Base-by-base conservation (phyloP, 768 basidiomycete genomes). In the Zangia roseola region DNA sequence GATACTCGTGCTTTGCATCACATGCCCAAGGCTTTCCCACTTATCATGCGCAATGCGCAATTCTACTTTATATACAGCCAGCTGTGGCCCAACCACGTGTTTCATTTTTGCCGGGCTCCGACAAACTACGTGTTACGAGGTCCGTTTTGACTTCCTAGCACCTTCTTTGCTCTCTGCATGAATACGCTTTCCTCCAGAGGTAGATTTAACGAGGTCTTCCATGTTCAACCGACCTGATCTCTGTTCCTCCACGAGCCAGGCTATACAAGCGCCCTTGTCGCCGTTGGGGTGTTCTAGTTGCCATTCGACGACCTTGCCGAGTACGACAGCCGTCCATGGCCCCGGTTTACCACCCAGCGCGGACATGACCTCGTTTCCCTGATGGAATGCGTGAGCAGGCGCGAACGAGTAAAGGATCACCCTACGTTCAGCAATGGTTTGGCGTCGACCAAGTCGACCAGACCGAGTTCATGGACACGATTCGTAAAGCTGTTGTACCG, bases 371-470 rank as follows among this genome's bases (percentile, higher is more conserved):
- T 87, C 82, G 24, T 74, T 79, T 1, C 94, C 94, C 94, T 97
- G 14, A 56, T 28, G 54, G 45, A 41, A 34, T 9, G 17, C 16
- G 43, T 46, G 55, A 55, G 45, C 9, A 24, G 33, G 8, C 13
- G 34, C 5, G 14, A 21, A 19, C 49, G 16, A 35, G 40, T 17
- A 10, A 26, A 43, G 34, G 12, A 17, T 20, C 3, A 9, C 69
- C 91, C 64, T 58, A 95, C 95, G 57, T 92, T 83, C 4, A 98
- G 74, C 10, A 94, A 60, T 3, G 90, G 82, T 52, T 79, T 86
- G 14, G 80, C 78, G 38, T 94, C 86, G 20, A 87, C 81, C 2
- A 73, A 74, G 4, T 68, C 59, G 34, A 78, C 75, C 19, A 97
- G 70, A 4, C 71, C 77, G 12, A 91, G 74, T 45, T 82, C 79